A percentile compares a stretch with the other conserved stretches of the same genome.
These are phyloP conservation scores for Naganishia sp. DNA, from an alignment of 1,284 basidiomycete genomes.

Conservation along the genomic window DNA sequence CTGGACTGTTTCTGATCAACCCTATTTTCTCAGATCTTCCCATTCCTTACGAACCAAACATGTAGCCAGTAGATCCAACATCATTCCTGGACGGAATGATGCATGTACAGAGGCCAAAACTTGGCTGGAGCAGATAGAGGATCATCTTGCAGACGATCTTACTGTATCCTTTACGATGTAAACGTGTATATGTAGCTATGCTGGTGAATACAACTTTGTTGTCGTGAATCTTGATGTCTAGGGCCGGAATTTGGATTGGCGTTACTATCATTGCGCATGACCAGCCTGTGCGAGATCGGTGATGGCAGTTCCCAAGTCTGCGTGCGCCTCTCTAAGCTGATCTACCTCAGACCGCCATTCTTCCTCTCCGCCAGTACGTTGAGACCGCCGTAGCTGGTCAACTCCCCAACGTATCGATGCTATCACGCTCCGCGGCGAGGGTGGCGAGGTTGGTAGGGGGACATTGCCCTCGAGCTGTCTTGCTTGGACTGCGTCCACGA, in stretches of 20 bases:
- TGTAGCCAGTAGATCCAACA: constrained; percentile 1
- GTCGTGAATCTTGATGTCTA: background rate
- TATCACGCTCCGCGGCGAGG: constrained; percentile 16
- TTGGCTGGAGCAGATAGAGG: background rate
- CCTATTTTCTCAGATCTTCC: background rate
- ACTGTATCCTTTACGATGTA: constrained; percentile 8
- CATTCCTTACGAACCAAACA: background rate
- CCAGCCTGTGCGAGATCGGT: background rate
- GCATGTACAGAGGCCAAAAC: no score
- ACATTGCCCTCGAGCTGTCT: background rate
- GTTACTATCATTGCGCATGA: no score
- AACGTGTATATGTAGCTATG: constrained; percentile 12
- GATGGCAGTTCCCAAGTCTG: constrained; percentile 4
- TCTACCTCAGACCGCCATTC: constrained; percentile 2
- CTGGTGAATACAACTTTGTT: constrained; percentile 1
- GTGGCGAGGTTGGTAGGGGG: background rate
- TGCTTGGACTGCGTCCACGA: background rate
- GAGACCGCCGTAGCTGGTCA: constrained; percentile 10
- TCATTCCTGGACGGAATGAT: no score
- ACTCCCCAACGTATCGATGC: constrained; percentile 13
- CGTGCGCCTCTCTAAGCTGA: background rate
- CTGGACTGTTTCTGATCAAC: background rate
- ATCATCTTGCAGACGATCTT: background rate
- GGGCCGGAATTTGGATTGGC: no score
- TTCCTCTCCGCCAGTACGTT: background rate